Percentiles rank a stretch among this genome's conserved stretches.
Conservation (phyloP, 176 grass and related monocot genomes). For the Triticum monococcum region DNA sequence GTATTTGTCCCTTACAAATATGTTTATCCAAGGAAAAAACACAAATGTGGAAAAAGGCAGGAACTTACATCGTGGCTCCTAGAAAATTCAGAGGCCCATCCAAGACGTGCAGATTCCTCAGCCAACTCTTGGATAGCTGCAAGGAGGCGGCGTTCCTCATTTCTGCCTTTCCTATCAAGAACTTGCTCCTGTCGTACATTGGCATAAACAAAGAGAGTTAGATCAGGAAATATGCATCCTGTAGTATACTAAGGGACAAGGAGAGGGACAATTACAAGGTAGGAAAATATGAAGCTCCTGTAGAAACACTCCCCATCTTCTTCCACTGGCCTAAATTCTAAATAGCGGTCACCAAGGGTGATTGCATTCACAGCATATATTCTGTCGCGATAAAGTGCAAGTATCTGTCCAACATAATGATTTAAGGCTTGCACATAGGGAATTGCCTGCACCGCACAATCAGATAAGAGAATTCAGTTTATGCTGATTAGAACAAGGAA, state of each 20-base stretch:
- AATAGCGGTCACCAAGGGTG: background rate
- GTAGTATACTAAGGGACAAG: background rate
- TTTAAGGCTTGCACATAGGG: background rate
- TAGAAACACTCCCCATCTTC: conserved; percentile 46
- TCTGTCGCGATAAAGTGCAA: too few relatives aligned
- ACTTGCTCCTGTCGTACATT: conserved; percentile 39
- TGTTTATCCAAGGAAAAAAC: background rate
- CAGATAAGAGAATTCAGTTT: background rate
- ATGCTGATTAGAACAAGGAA: conserved; percentile 1
- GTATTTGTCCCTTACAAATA: conserved; percentile 1
- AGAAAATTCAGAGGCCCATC: conserved; percentile 8
- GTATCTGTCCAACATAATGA: background rate
- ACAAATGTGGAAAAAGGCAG: background rate
- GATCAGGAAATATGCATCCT: background rate
- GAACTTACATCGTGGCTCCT: conserved; percentile 10
- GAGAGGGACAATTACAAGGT: conserved; percentile 31
- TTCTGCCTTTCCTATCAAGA: conserved; percentile 21
- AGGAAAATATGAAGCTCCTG: conserved; percentile 46
- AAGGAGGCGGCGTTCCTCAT: conserved; percentile 34
- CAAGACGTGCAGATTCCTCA: background rate
- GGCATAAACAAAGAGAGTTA: conserved; percentile 6
- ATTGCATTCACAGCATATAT: background rate
- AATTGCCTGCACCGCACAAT: conserved; percentile 23
- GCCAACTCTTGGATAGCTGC: conserved; percentile 20
- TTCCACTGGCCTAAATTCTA: conserved; percentile 16